Percentiles rank a stretch among this genome's conserved stretches.
phyloP scores from a whole-genome alignment of 306 rosid species.

The Chamaecrista fasciculata region DNA sequence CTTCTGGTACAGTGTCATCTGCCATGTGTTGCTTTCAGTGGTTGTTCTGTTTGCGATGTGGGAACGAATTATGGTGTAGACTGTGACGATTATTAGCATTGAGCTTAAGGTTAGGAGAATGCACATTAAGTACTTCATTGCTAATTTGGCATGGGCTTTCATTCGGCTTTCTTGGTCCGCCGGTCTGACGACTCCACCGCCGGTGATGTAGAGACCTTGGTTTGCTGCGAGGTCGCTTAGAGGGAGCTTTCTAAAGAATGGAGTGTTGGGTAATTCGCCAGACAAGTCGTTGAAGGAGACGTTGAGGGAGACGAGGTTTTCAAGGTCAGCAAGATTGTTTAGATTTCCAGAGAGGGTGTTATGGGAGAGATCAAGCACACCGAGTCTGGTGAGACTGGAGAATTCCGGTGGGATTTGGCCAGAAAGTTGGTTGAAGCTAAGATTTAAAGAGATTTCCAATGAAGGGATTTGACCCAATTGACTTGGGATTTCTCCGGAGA shows the following conservation, averaged over 20 bases:
- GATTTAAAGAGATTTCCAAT: constrained; percentile 82
- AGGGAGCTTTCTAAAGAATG: constrained; percentile 74
- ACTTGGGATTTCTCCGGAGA: constrained; percentile 76
- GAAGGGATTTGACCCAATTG: constrained; percentile 69
- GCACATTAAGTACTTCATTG: constrained; percentile 55
- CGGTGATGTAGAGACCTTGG: constrained; percentile 61
- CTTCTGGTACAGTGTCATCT: constrained; percentile 81
- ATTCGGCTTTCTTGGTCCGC: constrained; percentile 30
- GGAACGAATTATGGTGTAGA: constrained; percentile 50
- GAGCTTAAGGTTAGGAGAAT: constrained; percentile 61
- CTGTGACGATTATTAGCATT: constrained; percentile 56
- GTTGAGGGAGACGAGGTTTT: constrained; percentile 80
- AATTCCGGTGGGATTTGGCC: constrained; percentile 74
- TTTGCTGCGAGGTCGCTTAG: constrained; percentile 64
- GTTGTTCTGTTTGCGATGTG: constrained; percentile 39
- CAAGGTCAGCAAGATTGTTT: constrained; percentile 51
- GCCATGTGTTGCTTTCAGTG: constrained; percentile 59
- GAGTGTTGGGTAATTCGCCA: constrained; percentile 78
- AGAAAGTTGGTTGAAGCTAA: constrained; percentile 73
- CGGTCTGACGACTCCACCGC: constrained; percentile 37
- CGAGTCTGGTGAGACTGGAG: constrained; percentile 65
- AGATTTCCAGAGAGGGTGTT: constrained; percentile 80
- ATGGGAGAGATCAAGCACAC: constrained; percentile 85
- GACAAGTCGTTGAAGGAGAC: constrained; percentile 80
- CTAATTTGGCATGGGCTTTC: constrained; percentile 35